Percentiles rank a stretch among this genome's conserved stretches.
Evolutionary conservation across 2,329 filamentous ascomycete genomes (phyloP).

Genomic region (Phaeosphaeria sp.): DNA sequence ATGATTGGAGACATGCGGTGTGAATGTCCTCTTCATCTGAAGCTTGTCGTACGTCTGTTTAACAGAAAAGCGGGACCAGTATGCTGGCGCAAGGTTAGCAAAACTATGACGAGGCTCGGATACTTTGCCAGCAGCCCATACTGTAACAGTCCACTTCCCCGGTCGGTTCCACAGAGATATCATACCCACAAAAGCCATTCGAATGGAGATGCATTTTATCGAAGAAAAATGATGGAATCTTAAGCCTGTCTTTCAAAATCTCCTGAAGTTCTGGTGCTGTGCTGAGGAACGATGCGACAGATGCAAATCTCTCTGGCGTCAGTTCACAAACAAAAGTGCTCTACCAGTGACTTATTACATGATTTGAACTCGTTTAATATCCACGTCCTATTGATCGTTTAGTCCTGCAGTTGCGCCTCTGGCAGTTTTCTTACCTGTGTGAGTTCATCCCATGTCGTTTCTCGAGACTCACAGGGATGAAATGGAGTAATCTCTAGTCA

Average conservation of each 20-base stretch:
- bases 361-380: too few relatives aligned
- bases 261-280: neutral
- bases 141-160: constrained; percentile 7
- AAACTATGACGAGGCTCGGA: too few relatives aligned
- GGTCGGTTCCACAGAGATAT: constrained; percentile 6
- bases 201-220: constrained; percentile 16
- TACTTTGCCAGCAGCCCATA: too few relatives aligned
- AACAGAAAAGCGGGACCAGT: neutral
- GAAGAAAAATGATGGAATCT: constrained; percentile 10
- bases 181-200: constrained; percentile 13
- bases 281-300: neutral
- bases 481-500: too few relatives aligned
- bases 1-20: constrained; percentile 10
- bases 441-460: too few relatives aligned
- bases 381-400: too few relatives aligned
- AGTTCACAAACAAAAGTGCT: neutral
- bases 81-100: neutral
- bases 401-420: too few relatives aligned
- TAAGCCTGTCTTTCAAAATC: neutral
- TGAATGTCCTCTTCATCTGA: constrained; percentile 15
- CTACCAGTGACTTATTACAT: neutral
- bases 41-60: constrained; percentile 9
- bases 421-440: too few relatives aligned
- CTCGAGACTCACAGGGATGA: too few relatives aligned
- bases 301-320: neutral